Conservation (phyloP, 768 basidiomycete species). For the Russula ochroleuca region DNA sequence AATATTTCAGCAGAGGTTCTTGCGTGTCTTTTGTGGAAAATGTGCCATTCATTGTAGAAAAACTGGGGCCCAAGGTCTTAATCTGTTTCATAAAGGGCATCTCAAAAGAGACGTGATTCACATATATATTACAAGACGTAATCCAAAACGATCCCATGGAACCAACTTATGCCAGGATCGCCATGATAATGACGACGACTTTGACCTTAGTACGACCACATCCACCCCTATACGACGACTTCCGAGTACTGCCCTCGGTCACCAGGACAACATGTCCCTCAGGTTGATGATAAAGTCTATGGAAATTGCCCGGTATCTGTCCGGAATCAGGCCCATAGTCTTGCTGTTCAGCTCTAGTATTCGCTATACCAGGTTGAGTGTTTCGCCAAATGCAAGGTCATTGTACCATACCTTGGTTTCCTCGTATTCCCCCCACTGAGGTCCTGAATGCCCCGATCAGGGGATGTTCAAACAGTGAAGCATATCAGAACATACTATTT, state of each 20-base stretch:
- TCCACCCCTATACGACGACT: background rate
- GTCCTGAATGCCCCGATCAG: conserved; percentile 6
- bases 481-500: conserved; percentile 30
- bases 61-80: conserved; percentile 79
- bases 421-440: conserved; percentile 1
- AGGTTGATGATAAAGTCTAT: conserved; percentile 15
- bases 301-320: conserved; percentile 5
- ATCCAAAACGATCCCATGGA: conserved; percentile 48
- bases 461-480: background rate
- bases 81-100: conserved; percentile 84
- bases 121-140: conserved; percentile 45
- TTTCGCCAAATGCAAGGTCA: background rate
- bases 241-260: background rate
- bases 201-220: conserved; percentile 41
- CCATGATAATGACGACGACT: conserved; percentile 49
- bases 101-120: too few species aligned
- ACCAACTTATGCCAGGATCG: conserved; percentile 34
- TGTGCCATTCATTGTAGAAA: conserved; percentile 93
- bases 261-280: conserved; percentile 7
- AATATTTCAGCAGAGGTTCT: conserved; percentile 83
- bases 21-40: conserved; percentile 91
- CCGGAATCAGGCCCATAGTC: conserved; percentile 8
- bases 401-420: conserved; percentile 8
- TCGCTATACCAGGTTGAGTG: background rate
- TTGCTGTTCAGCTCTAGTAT: conserved; percentile 17